phyloP scores from a whole-genome alignment of 2,329 filamentous ascomycete genomes.

The Alternaria burnsii region DNA sequence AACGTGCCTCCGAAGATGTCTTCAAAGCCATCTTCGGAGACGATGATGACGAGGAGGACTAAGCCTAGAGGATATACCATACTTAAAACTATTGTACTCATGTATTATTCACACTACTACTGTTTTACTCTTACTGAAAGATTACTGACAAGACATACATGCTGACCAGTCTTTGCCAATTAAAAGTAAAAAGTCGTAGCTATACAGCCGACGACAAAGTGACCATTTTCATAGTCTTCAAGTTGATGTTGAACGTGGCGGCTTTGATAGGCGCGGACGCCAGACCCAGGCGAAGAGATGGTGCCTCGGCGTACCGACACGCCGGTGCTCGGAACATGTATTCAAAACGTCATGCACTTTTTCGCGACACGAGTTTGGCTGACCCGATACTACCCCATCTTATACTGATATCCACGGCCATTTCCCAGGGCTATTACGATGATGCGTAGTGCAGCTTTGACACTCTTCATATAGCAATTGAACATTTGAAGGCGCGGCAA shows the following conservation, averaged over 20 bases:
- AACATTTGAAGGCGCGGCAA: slow-evolving; percentile 49
- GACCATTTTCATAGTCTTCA: not conserved
- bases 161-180: not conserved
- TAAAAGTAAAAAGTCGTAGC: not conserved
- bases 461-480: slow-evolving; percentile 30
- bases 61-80: not conserved
- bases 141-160: not conserved
- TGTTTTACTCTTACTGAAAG: not conserved
- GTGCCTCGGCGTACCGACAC: slow-evolving; percentile 22
- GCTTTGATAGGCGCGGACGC: not conserved
- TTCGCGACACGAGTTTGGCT: slow-evolving; percentile 7
- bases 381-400: not conserved
- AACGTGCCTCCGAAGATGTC: slow-evolving; percentile 79
- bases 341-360: slow-evolving; percentile 29
- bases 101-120: not conserved
- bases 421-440: slow-evolving; percentile 11
- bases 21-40: slow-evolving; percentile 95
- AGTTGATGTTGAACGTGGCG: not conserved
- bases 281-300: not conserved
- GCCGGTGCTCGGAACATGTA: slow-evolving; percentile 18
- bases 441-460: slow-evolving; percentile 18
- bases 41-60: slow-evolving; percentile 64
- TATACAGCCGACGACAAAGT: not conserved
- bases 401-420: not conserved
- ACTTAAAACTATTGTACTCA: not conserved